Evolutionary conservation across 2,329 filamentous ascomycete species (phyloP).

Genomic region (Ceratocystis lukuohia): DNA sequence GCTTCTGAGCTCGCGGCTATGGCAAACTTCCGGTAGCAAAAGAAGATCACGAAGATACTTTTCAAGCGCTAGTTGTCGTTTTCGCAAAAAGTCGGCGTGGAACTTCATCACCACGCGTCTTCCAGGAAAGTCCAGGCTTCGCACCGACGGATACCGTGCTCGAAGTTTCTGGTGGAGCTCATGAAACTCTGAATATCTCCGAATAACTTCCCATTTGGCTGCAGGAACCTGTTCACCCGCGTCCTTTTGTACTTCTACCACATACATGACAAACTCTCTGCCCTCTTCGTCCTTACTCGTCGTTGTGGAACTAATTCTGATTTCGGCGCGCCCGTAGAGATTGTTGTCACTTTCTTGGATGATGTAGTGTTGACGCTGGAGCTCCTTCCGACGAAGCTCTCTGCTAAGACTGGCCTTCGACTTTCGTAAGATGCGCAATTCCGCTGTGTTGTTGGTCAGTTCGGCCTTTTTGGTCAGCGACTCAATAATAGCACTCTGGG

Average conservation of each 20-base stretch:
- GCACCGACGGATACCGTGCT: conserved; percentile 71
- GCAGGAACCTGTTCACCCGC: conserved; percentile 93
- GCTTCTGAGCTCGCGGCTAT: conserved; percentile 77
- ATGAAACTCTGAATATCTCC: conserved; percentile 92
- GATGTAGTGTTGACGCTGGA: conserved; percentile 93
- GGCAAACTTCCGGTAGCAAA: conserved; percentile 80
- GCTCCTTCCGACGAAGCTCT: conserved; percentile 84
- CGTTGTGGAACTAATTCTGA: conserved; percentile 85
- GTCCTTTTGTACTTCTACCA: conserved; percentile 79
- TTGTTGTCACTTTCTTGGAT: conserved; percentile 97
- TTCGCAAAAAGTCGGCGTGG: conserved; percentile 89
- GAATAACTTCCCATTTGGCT: conserved; percentile 85
- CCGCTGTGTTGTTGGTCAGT: conserved; percentile 89
- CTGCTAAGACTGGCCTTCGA: conserved; percentile 86
- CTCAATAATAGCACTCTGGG: conserved; percentile 83
- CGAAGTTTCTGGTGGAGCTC: conserved; percentile 85
- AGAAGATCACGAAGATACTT: conserved; percentile 73
- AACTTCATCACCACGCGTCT: conserved; percentile 91
- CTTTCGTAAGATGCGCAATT: conserved; percentile 81
- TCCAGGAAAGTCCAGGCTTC: conserved; percentile 81
- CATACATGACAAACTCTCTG: conserved; percentile 83
- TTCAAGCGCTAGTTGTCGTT: conserved; percentile 70
- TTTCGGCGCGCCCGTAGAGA: conserved; percentile 77
- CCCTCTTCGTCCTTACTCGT: conserved; percentile 86
- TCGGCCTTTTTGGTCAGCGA: conserved; percentile 89